Conservation (phyloP, 2,329 filamentous ascomycete species). For the Aspergillus bombycis region DNA sequence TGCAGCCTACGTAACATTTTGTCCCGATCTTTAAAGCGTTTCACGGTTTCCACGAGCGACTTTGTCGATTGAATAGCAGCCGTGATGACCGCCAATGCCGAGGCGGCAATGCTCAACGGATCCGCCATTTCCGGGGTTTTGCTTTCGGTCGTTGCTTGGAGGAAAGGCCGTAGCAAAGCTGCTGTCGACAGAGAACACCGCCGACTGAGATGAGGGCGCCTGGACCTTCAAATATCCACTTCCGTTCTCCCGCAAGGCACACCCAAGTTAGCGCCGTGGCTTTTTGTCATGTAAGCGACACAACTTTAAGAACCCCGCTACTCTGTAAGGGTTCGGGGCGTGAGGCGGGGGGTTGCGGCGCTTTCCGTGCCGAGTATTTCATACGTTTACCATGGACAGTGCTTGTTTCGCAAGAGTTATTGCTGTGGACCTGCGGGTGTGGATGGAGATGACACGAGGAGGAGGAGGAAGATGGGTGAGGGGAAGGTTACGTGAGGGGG, state of each 20-base stretch:
- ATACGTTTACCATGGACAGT: too few relatives aligned
- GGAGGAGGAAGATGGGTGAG: too few relatives aligned
- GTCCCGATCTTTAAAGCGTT: slow-evolving; percentile 39
- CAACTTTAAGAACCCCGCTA: too few relatives aligned
- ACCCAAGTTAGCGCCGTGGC: neutral
- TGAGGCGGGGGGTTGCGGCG: too few relatives aligned
- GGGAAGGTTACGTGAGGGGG: too few relatives aligned
- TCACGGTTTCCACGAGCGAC: slow-evolving; percentile 37
- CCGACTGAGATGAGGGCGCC: neutral
- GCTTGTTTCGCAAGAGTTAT: too few relatives aligned
- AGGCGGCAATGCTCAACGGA: slow-evolving; percentile 40
- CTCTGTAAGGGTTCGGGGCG: too few relatives aligned
- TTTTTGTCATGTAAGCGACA: neutral
- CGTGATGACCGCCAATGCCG: slow-evolving; percentile 36
- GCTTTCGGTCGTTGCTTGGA: neutral
- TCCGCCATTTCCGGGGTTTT: slow-evolving; percentile 28
- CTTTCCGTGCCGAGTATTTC: too few relatives aligned
- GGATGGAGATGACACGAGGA: too few relatives aligned
- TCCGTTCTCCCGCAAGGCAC: neutral
- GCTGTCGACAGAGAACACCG: neutral
- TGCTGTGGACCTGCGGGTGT: too few relatives aligned
- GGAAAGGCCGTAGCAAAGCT: neutral
- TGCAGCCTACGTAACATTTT: slow-evolving; percentile 39
- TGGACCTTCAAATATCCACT: neutral
- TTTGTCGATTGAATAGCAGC: slow-evolving; percentile 39